Evolutionary conservation across 306 rosid genomes (phyloP), one percentile per base, ranked within the genome.

Genomic region (Citrullus colocynthis): DNA sequence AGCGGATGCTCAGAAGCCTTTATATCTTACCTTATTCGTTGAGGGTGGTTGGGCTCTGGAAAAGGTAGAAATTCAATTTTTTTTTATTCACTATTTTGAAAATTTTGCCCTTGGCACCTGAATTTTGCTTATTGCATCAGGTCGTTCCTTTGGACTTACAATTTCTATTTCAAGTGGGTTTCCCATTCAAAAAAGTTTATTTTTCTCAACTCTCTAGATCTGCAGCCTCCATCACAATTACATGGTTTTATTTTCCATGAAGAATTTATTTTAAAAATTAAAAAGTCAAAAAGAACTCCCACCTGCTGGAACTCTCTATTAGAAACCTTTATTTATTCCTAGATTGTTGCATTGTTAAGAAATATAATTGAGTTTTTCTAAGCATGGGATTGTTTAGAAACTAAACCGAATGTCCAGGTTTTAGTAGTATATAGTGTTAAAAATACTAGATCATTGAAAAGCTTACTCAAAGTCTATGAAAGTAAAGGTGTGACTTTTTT

Each of bases 1-100:
- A 39, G 97, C 88, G 7, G 97, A 95, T 87, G 84, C 88, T 83
- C 97, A 87, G 90, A 90, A 85, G 83, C 89, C 93, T 6, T 36
- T 95, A 44, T 95, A 92, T 82, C 92, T 95, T 78, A 87, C 90
- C 59, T 85, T 92, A 85, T 81, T 81, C 75, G 91, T 95, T 80
- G 88, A 90, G 86, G 96, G 89, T 80, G 97, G 91, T 82, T 95
- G 99, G 99, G 83, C 85, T 78, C 81, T 92, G 92, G 99, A 95
- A 84, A 95, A 92, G 99, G 99, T 89, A 77, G 83, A 82, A 60
- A 63, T 70, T 70, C 64, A 42, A 41, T 78, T 79, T 82, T 44
- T 36, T 80, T 9, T 82, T 44, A n/a, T 48, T 48, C 54, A 48
- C 54, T 48, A 48, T 48, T 48, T 48, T 48, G 54, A 52, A 52